Percentiles rank a stretch among this genome's conserved stretches.
These are phyloP conservation scores for Xanthoconium separans DNA, from an alignment of 1,284 basidiomycete genomes.

Conservation along the genomic window DNA sequence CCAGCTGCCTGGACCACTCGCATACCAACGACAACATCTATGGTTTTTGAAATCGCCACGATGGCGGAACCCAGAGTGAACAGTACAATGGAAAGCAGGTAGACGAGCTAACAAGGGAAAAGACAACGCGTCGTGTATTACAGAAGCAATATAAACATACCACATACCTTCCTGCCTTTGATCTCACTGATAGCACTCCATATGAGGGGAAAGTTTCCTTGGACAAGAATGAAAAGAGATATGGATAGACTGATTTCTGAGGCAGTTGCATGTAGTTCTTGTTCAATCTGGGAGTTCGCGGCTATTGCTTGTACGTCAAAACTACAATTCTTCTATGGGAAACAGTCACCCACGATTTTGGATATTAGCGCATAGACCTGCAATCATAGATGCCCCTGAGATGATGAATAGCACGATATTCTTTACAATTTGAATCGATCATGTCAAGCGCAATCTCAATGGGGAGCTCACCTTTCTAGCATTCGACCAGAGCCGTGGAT, in stretches of 20 bases:
- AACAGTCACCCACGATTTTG: slow-evolving; percentile 56
- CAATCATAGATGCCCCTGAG: slow-evolving; percentile 64
- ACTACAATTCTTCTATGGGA: slow-evolving; percentile 3
- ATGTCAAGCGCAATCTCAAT: background rate
- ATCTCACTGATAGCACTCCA: slow-evolving; percentile 81
- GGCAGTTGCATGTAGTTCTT: slow-evolving; percentile 63
- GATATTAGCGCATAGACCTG: slow-evolving; percentile 67
- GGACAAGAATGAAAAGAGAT: slow-evolving; percentile 76
- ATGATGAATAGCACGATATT: slow-evolving; percentile 55
- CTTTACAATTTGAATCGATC: slow-evolving; percentile 32
- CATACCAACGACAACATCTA: slow-evolving; percentile 73
- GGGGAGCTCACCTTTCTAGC: slow-evolving; percentile 56
- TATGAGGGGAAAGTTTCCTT: slow-evolving; percentile 64
- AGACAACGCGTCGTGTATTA: background rate
- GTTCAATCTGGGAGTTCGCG: slow-evolving; percentile 68
- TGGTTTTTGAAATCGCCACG: slow-evolving; percentile 61
- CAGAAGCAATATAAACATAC: background rate
- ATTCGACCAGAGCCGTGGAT: slow-evolving; percentile 74
- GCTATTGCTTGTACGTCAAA: slow-evolving; percentile 37
- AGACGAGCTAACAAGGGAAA: slow-evolving; percentile 50
- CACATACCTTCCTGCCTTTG: slow-evolving; percentile 68
- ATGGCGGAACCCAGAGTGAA: slow-evolving; percentile 65
- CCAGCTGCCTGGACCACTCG: slow-evolving; percentile 66
- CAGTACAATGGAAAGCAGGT: slow-evolving; percentile 59
- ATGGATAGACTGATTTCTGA: slow-evolving; percentile 73